Evolutionary conservation across 495 filamentous ascomycete genomes (phyloP).

Genomic region (Melanomma pulvis-pyrius): DNA sequence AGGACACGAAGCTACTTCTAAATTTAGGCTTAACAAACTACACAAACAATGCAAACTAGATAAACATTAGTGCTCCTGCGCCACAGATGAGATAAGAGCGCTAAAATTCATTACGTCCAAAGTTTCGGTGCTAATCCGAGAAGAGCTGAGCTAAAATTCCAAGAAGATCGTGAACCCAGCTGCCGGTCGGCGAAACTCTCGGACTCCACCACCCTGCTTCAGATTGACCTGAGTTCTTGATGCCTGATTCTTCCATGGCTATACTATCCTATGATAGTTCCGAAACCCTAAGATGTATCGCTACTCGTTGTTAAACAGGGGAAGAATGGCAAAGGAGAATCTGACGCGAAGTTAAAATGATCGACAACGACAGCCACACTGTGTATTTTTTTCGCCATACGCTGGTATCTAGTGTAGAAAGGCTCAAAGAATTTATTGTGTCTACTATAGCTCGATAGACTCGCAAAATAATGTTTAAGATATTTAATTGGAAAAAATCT

Average conservation of each 20-base stretch:
- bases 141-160: slow-evolving; percentile 5
- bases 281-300: slow-evolving; percentile 11
- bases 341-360: slow-evolving; percentile 5
- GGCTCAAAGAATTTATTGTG: not conserved
- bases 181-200: slow-evolving; percentile 16
- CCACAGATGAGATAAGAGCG: not conserved
- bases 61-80: slow-evolving; percentile 1
- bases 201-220: not conserved
- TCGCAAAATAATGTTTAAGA: not conserved
- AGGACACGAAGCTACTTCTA: not conserved
- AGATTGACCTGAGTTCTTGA: not conserved
- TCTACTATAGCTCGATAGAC: slow-evolving; percentile 1
- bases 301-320: slow-evolving; percentile 11
- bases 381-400: slow-evolving; percentile 6
- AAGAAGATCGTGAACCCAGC: slow-evolving; percentile 17
- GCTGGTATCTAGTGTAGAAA: slow-evolving; percentile 5
- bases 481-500: not conserved
- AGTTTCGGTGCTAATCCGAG: not conserved
- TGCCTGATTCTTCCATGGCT: not conserved
- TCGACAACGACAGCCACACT: slow-evolving; percentile 7
- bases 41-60: not conserved
- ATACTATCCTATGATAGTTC: slow-evolving; percentile 8
- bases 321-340: slow-evolving; percentile 4
- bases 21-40: slow-evolving; percentile 8
- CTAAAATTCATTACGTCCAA: not conserved